phyloP scores from a whole-genome alignment of 305 asterid species.

The Fraxinus latifolia region DNA sequence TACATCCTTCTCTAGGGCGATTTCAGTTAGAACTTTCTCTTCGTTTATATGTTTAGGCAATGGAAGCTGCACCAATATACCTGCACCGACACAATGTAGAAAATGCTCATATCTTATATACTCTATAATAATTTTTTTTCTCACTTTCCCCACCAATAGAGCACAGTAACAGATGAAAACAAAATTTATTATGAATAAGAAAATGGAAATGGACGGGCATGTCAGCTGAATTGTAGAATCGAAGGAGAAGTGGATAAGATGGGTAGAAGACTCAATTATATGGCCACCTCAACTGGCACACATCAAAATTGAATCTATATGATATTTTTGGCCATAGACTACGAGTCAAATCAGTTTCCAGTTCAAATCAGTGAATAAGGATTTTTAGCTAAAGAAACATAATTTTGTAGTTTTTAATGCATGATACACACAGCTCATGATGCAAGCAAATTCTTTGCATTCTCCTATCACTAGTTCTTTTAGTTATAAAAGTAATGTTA shows the following conservation, averaged over 20 bases:
- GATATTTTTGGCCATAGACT: not conserved
- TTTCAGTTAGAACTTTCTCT: constrained; percentile 72
- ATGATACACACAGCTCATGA: not conserved
- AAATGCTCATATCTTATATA: not conserved
- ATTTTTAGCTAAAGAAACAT: not conserved
- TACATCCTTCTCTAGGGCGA: constrained; percentile 80
- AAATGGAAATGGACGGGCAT: not conserved
- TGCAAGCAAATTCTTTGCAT: not conserved
- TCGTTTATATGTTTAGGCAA: constrained; percentile 86
- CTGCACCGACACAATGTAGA: not conserved
- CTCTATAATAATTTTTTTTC: not conserved
- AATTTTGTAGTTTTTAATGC: not conserved
- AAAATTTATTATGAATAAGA: not conserved
- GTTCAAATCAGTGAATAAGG: not conserved
- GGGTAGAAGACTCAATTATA: not conserved
- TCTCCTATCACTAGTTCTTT: not conserved
- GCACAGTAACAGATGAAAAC: not conserved
- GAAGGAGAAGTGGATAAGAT: not conserved
- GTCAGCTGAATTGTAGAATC: not conserved
- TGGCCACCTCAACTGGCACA: not conserved
- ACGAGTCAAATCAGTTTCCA: not conserved
- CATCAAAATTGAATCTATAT: not conserved
- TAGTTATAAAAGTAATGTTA: not conserved
- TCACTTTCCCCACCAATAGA: not conserved
- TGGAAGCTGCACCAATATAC: constrained; percentile 71